phyloP scores from a whole-genome alignment of 257 asterid genomes.

The Lithospermum erythrorhizon region DNA sequence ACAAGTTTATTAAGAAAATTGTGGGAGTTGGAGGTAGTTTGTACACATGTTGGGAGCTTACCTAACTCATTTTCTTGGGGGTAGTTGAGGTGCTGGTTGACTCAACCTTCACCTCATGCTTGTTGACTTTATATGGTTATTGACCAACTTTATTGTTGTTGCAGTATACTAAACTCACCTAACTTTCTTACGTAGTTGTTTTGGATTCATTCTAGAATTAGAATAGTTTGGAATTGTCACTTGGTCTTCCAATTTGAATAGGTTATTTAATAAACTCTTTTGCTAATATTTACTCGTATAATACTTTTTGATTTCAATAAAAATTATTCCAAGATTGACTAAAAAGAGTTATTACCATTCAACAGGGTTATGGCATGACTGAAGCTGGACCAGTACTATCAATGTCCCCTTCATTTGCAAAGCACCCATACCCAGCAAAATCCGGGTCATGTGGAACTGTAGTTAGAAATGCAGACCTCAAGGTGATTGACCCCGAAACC shows the following conservation, averaged over 20 bases:
- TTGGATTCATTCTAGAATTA: neutral
- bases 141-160: neutral
- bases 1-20: neutral
- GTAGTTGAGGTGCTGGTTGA: neutral
- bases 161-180: neutral
- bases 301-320: too few species aligned
- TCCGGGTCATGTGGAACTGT: conserved; percentile 91
- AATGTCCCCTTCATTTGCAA: conserved; percentile 66
- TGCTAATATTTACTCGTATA: too few species aligned
- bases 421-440: conserved; percentile 49
- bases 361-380: conserved; percentile 86
- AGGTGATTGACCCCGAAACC: conserved; percentile 70
- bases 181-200: too few species aligned
- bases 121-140: too few species aligned
- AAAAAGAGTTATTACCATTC: too few species aligned
- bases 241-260: too few species aligned
- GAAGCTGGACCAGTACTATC: conserved; percentile 87
- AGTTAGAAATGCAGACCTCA: conserved; percentile 79
- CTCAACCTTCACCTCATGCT: neutral
- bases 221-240: neutral
- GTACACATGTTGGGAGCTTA: neutral
- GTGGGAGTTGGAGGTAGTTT: neutral
- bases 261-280: too few species aligned
- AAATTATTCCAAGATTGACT: too few species aligned
- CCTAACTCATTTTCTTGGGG: neutral